Base-by-base conservation (phyloP, 73 alveolate species). In the Paramecium sonneborni region DNA sequence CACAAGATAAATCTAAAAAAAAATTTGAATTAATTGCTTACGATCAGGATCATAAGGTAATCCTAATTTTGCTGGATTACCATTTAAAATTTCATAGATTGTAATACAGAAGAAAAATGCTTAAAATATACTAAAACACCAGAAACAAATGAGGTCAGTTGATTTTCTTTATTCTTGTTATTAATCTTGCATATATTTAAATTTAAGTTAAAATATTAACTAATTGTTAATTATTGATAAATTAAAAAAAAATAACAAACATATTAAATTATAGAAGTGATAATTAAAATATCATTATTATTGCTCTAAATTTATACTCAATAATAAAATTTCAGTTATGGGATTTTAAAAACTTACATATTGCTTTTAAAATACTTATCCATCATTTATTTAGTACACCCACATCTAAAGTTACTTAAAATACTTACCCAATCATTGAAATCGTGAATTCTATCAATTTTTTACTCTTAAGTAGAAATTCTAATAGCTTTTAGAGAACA, bases 311-410 rank as follows among this genome's bases (percentile, higher is more conserved):
- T n/a, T 18, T 52, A 52, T 52, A 67, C 44, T 72, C 86, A 72
- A 72, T 72, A 72, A 72, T 72, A 72, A 35, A 72, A 35, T 72
- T 72, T 72, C 86, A 72, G 57, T 72, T 72, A 72, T 30, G 86
- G 86, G 14, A 72, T 72, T 38, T 37, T 72, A 34, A 72, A 32
- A 34, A 72, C 35, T 18, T 30, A 72, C 11, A 30, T 15, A 32
- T 34, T 72, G 62, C 57, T 72, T 72, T 30, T 72, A 72, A 72
- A 72, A 72, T 72, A 35, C 12, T 35, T 72, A 28, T 72, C 52
- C 32, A 72, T 72, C 55, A 28, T 34, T 72, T 35, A 37, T 72
- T 72, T 38, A 30, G 38, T 34, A 72, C 55, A 32, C 14, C 57
- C 55, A 11, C 86, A 72, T n/a, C 86, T 72, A 35, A 15, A 12